Base-by-base conservation (phyloP, 2,329 filamentous ascomycete genomes). In the Penicillium occitanis region DNA sequence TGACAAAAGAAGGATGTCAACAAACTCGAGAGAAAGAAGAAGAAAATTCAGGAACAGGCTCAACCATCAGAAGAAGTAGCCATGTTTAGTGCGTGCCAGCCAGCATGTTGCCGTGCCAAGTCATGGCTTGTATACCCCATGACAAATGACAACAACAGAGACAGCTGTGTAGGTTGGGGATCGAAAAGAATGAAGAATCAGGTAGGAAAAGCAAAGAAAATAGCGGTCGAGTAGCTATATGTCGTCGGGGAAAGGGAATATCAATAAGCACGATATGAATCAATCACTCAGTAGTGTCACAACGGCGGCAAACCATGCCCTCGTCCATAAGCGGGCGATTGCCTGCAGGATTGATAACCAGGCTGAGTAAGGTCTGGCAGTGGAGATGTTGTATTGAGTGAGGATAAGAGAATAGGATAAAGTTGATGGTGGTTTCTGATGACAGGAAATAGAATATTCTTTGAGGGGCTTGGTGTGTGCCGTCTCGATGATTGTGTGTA, bases 21-120 rank as follows among this genome's bases (percentile, higher is more conserved):
- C 28, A 37, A 14, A 33, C 58, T 8, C 25, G 51, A n/a, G 11
- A 25, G 14, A 40, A 48, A 30, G 48, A 28, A 37, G 46, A 14
- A 46, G 2, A 25, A 46, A 48, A 37, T n/a, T 25, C 28, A 25
- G 30, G 59, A 51, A 28, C 28, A 14, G 22, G 42, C 17, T 53
- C 44, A 58, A 35, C 35, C n/a, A 25, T 14, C 33, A 8, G 53
- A 60, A 58, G 42, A 64, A 42, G 55, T 30, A 40, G 46, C 11
- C 25, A 37, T 46, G 10, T 8, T 19, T 53, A 42, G 25, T 58
- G 42, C 6, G 40, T 50, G 30, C 40, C 62, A 57, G 53, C 30
- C 55, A 64, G 40, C 62, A 59, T n/a, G 17, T 22, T 42, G 22
- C 42, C 25, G 62, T 48, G 55, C 51, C 53, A 59, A 64, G 62